Base-by-base conservation (phyloP, 306 rosid genomes). In the Castanea mollissima region DNA sequence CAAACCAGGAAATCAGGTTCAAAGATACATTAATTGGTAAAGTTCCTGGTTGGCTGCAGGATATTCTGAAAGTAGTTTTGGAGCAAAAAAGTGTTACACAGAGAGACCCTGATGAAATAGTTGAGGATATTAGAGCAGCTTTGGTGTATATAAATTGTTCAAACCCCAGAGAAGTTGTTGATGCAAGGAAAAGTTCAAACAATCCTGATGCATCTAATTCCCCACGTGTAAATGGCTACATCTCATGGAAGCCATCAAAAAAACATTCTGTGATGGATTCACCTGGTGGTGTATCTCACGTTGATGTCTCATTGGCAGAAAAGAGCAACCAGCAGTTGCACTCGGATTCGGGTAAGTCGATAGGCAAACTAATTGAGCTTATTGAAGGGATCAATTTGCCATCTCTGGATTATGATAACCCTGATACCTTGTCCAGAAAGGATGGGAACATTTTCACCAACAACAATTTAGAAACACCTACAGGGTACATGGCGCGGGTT, bases 301-400 rank as follows among this genome's bases (percentile, higher is more conserved):
- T 58, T 69, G 89, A 76, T 52, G 49, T 62, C 65, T 44, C 83
- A 52, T 27, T 75, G 44, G 11, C 80, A 23, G 80, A 79, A 80
- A 82, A 58, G 80, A 81, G 71, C 63, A 78, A 75, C 69, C 62
- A 79, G 73, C 88, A 79, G 34, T 59, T 80, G 62, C 86, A 79
- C 46, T 69, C 83, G 52, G 91, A 85, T 80, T 69, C 77, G 69
- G 83, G 80, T 72, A 86, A 86, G 72, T 88, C 92, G 49, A 63
- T 94, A 19, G 82, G 86, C 67, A 94, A 88, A 85, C 74, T 94
- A 85, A 90, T 94, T 76, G 96, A 94, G 84, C 93, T 94, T 58
- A 85, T 94, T 63, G 98, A 94, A 80, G 94, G 93, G 83, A 87
- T 90, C 76, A 77, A 77, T 79, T 55, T 92, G 79, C 89, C 90